These are phyloP conservation scores for Ceratobasidium sp. DNA, from an alignment of 1,284 basidiomycete genomes.

Conservation along the genomic window DNA sequence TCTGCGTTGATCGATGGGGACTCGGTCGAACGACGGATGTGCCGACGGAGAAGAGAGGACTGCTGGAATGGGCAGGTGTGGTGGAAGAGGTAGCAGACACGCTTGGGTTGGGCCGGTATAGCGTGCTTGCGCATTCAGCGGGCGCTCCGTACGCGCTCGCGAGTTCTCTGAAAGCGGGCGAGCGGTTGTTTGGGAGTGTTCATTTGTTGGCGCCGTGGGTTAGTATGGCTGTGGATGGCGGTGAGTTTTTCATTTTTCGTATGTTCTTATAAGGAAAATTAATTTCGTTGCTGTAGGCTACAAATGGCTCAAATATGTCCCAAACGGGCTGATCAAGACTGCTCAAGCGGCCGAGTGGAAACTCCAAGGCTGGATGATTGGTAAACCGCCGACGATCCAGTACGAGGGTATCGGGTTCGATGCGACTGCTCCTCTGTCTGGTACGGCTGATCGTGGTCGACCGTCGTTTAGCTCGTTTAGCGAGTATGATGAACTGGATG, in stretches of 20 bases:
- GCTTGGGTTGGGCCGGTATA: conserved; percentile 83
- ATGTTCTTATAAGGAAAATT: conserved; percentile 8
- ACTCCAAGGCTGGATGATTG: conserved; percentile 94
- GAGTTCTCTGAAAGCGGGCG: conserved; percentile 78
- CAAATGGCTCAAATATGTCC: conserved; percentile 97
- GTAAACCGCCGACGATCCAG: conserved; percentile 87
- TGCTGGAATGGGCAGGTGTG: conserved; percentile 90
- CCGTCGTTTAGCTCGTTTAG: conserved; percentile 64
- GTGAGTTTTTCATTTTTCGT: conserved; percentile 63
- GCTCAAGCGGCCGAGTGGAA: conserved; percentile 98
- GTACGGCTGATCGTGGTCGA: conserved; percentile 12
- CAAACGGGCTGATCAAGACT: conserved; percentile 91
- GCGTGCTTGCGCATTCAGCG: conserved; percentile 95
- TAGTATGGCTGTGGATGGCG: conserved; percentile 81
- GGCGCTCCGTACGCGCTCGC: conserved; percentile 95
- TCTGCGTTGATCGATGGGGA: conserved; percentile 98
- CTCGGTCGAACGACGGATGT: conserved; percentile 84
- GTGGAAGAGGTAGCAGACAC: conserved; percentile 90
- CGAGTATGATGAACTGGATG: conserved; percentile 85
- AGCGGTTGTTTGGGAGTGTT: conserved; percentile 85
- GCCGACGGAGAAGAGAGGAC: conserved; percentile 76
- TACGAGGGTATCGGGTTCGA: conserved; percentile 85
- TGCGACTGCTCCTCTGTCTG: conserved; percentile 54
- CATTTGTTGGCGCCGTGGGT: conserved; percentile 97
- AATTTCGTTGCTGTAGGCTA: conserved; percentile 71